Conservation (phyloP, 73 alveolate species). For the Effrenium voratum region DNA sequence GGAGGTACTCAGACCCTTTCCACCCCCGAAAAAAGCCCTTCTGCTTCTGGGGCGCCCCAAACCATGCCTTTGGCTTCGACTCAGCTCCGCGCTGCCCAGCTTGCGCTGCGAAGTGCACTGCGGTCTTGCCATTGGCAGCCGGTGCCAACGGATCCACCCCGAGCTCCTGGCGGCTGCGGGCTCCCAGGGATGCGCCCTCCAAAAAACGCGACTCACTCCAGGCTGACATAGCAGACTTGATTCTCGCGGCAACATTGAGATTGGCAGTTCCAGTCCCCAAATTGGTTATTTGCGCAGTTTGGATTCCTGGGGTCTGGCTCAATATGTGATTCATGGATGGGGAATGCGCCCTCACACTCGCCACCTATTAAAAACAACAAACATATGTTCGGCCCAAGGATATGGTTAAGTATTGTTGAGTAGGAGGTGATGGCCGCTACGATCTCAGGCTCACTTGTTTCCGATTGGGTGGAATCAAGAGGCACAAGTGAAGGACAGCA, state of each 20-base stretch:
- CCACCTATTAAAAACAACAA: too few relatives aligned
- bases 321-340: background rate
- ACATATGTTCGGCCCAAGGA: too few relatives aligned
- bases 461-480: too few relatives aligned
- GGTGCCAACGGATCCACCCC: constrained; percentile 26
- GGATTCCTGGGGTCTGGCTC: background rate
- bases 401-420: too few relatives aligned
- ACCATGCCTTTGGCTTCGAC: too few relatives aligned
- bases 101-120: constrained; percentile 47
- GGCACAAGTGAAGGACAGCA: too few relatives aligned
- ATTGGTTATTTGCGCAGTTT: background rate
- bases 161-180: background rate
- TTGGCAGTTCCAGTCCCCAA: background rate
- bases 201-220: background rate
- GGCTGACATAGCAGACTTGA: background rate
- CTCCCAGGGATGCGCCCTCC: background rate
- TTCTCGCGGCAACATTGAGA: background rate
- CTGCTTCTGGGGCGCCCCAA: too few relatives aligned
- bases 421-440: too few relatives aligned
- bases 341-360: background rate
- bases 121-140: constrained; percentile 40
- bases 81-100: constrained; percentile 43
- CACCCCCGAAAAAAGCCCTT: too few relatives aligned
- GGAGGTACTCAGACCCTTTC: too few relatives aligned
- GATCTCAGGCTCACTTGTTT: too few relatives aligned